Percentiles rank a stretch among this genome's conserved stretches.
Evolutionary conservation across 2,329 filamentous ascomycete species (phyloP).

Genomic region (Talaromyces sp.): DNA sequence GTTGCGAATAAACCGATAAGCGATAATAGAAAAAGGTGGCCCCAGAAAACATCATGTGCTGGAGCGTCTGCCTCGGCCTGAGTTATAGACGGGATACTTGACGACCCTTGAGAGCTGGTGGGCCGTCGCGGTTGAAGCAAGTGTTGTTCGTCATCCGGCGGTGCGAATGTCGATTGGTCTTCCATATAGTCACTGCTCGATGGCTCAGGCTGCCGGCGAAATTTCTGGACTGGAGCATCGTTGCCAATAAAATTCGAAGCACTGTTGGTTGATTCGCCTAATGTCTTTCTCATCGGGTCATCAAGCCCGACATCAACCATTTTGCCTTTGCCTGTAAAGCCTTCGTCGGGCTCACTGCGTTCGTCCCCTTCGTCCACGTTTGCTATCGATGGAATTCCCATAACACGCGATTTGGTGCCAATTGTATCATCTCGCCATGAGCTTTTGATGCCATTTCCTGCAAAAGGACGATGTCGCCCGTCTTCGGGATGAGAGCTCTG

Average conservation of each 20-base stretch:
- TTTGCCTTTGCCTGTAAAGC: slow-evolving; percentile 49
- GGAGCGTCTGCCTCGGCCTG: slow-evolving; percentile 64
- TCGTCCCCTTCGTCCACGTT: slow-evolving; percentile 29
- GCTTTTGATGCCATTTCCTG: slow-evolving; percentile 50
- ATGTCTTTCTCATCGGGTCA: slow-evolving; percentile 49
- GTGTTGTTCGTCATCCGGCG: slow-evolving; percentile 48
- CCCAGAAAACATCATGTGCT: slow-evolving; percentile 85
- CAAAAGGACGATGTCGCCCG: slow-evolving; percentile 32
- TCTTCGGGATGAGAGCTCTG: slow-evolving; percentile 51
- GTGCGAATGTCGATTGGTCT: slow-evolving; percentile 41
- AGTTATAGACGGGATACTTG: slow-evolving; percentile 53
- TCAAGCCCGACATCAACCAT: slow-evolving; percentile 88
- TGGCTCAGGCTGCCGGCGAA: slow-evolving; percentile 42
- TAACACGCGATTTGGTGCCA: slow-evolving; percentile 32
- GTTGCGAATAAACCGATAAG: slow-evolving; percentile 80
- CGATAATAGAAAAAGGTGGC: slow-evolving; percentile 80
- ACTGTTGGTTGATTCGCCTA: slow-evolving; percentile 36
- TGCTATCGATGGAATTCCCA: slow-evolving; percentile 14
- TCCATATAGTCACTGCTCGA: slow-evolving; percentile 31
- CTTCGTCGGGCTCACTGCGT: slow-evolving; percentile 28
- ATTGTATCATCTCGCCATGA: slow-evolving; percentile 51
- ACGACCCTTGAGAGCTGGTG: slow-evolving; percentile 47
- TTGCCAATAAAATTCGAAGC: slow-evolving; percentile 42
- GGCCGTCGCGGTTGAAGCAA: slow-evolving; percentile 41
- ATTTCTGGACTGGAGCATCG: slow-evolving; percentile 51